Conservation (phyloP, 139 green algal species). For the Yamagishiella unicocca region DNA sequence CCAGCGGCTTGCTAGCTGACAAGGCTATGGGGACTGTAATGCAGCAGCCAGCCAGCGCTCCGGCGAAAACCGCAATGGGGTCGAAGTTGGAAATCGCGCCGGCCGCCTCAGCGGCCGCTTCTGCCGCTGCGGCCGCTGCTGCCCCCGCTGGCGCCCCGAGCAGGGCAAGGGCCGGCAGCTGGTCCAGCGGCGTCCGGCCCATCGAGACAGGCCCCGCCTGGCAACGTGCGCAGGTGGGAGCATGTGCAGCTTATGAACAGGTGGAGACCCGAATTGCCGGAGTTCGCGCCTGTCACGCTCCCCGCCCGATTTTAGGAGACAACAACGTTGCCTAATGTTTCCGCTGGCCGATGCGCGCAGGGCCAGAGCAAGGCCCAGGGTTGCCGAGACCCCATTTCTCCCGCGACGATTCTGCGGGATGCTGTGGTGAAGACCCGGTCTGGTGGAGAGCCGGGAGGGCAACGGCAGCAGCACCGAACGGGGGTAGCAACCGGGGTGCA, state of each 20-base stretch:
- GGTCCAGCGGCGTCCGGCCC: not conserved
- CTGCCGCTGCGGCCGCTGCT: not conserved
- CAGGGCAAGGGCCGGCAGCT: not conserved
- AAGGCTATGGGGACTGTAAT: too few species aligned
- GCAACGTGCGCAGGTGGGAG: not conserved
- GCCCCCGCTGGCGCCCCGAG: not conserved
- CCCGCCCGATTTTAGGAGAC: too few species aligned
- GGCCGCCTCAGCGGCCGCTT: not conserved
- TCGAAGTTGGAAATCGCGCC: not conserved
- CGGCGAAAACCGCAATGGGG: not conserved
- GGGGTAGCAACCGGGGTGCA: too few species aligned
- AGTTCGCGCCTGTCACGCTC: too few species aligned
- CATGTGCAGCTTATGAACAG: too few species aligned
- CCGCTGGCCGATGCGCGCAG: too few species aligned
- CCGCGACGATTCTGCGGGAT: not conserved
- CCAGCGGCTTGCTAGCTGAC: too few species aligned
- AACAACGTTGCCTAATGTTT: too few species aligned
- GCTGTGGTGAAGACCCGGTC: not conserved
- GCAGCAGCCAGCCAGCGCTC: not conserved
- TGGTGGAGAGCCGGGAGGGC: too few species aligned
- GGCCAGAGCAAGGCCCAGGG: not conserved
- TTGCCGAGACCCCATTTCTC: not conserved
- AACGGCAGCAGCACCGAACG: too few species aligned
- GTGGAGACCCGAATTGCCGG: too few species aligned
- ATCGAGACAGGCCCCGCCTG: not conserved